Evolutionary conservation across 805 yeast species (phyloP).

Genomic region (Kodamaea hsintzibuensis): DNA sequence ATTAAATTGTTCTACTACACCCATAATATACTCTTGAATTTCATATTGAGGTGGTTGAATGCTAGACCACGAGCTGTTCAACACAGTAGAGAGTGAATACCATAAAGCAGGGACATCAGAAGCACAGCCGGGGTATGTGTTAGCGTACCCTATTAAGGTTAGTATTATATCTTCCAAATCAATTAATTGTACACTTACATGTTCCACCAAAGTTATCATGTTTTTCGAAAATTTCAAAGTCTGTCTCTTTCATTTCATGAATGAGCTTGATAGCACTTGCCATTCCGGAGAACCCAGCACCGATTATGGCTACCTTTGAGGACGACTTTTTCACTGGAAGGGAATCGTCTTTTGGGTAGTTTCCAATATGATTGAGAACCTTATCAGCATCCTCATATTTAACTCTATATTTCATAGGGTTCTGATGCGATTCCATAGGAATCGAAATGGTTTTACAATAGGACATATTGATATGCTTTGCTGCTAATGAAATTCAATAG

Average conservation of each 20-base stretch:
- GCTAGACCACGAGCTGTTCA: constrained; percentile 37
- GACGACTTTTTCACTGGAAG: constrained; percentile 23
- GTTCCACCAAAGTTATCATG: constrained; percentile 44
- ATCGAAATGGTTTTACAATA: constrained; percentile 4
- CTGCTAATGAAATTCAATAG: background rate
- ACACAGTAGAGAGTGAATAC: constrained; percentile 37
- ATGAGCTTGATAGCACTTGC: constrained; percentile 30
- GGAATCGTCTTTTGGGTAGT: constrained; percentile 16
- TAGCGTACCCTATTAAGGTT: constrained; percentile 34
- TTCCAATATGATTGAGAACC: constrained; percentile 22
- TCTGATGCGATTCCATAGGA: constrained; percentile 26
- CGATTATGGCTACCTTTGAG: constrained; percentile 38
- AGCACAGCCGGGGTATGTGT: constrained; percentile 48
- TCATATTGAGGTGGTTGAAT: constrained; percentile 44
- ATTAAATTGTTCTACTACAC: constrained; percentile 30
- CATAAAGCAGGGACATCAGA: constrained; percentile 45
- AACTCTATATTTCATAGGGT: constrained; percentile 34
- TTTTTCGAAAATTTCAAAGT: constrained; percentile 38
- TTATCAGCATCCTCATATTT: constrained; percentile 25
- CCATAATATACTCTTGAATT: constrained; percentile 40
- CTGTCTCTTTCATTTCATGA: constrained; percentile 27
- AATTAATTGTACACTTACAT: constrained; percentile 9
- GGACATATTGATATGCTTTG: background rate
- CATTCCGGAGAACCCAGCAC: constrained; percentile 44
- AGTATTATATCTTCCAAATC: background rate